Conservation (phyloP, 805 yeast genomes). For the Gaillardinia entomophila region DNA sequence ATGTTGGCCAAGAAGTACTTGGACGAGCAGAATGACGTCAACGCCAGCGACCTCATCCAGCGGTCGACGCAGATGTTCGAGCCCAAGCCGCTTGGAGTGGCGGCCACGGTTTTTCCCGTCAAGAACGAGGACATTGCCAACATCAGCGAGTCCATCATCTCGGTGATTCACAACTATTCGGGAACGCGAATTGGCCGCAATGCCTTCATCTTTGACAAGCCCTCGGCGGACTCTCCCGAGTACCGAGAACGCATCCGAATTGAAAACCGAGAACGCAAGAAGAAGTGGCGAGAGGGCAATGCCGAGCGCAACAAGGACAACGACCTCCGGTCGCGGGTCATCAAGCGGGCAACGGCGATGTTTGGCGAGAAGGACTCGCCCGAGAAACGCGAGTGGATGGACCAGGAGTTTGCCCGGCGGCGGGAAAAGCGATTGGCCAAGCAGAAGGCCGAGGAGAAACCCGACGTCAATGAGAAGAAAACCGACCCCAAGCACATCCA, state of each 20-base stretch:
- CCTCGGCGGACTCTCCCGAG: conserved; percentile 27
- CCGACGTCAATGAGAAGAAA: conserved; percentile 3
- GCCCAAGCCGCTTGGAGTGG: not conserved
- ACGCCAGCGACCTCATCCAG: not conserved
- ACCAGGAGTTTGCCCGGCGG: conserved; percentile 62
- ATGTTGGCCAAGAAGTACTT: conserved; percentile 3
- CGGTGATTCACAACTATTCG: conserved; percentile 20
- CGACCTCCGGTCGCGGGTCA: conserved; percentile 74
- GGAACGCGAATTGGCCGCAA: conserved; percentile 11
- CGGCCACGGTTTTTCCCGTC: not conserved
- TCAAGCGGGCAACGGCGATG: conserved; percentile 60
- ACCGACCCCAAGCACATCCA: conserved; percentile 18
- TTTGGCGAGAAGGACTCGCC: conserved; percentile 60
- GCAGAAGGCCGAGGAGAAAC: conserved; percentile 26
- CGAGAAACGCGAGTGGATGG: conserved; percentile 62
- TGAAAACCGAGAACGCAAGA: conserved; percentile 73
- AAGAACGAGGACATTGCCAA: conserved; percentile 7
- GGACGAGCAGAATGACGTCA: not conserved
- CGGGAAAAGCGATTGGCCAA: conserved; percentile 53
- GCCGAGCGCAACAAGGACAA: conserved; percentile 79
- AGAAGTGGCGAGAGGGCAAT: conserved; percentile 79
- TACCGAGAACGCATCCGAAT: conserved; percentile 52
- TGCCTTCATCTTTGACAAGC: conserved; percentile 15
- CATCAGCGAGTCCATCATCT: conserved; percentile 13
- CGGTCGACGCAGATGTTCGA: not conserved